Evolutionary conservation across 1,284 basidiomycete species (phyloP).

Genomic region (Microbotryomycetes sp.): DNA sequence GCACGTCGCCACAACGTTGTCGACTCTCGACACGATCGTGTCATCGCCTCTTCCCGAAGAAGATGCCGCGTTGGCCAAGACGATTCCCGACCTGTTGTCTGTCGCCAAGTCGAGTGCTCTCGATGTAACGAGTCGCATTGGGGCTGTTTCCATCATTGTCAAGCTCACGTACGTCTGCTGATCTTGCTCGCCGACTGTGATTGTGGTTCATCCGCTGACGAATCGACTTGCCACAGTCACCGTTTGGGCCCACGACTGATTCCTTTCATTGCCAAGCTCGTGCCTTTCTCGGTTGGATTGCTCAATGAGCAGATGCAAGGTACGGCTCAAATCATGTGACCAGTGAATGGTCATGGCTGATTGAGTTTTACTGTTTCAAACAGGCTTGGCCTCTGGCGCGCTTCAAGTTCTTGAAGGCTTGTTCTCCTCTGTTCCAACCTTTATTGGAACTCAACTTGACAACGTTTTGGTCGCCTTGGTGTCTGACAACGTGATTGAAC

Average conservation of each 20-base stretch:
- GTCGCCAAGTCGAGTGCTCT: slow-evolving; percentile 46
- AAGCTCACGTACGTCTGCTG: slow-evolving; percentile 53
- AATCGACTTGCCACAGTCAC: slow-evolving; percentile 45
- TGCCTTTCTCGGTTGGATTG: slow-evolving; percentile 53
- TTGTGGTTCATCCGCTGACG: neutral
- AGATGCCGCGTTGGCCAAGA: slow-evolving; percentile 55
- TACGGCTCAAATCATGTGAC: slow-evolving; percentile 13
- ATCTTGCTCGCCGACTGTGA: neutral
- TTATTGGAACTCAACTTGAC: slow-evolving; percentile 45
- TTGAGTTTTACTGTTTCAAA: neutral
- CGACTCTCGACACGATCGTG: slow-evolving; percentile 56
- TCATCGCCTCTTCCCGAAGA: slow-evolving; percentile 58
- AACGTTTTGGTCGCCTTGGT: slow-evolving; percentile 42
- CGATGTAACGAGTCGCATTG: slow-evolving; percentile 35
- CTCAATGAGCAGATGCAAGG: slow-evolving; percentile 48
- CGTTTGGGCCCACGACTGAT: slow-evolving; percentile 80
- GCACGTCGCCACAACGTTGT: slow-evolving; percentile 29
- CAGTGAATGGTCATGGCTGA: neutral
- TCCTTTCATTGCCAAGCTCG: slow-evolving; percentile 68
- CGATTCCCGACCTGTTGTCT: slow-evolving; percentile 55
- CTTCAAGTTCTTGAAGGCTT: slow-evolving; percentile 33
- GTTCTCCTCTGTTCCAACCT: slow-evolving; percentile 44
- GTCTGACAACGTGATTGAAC: slow-evolving; percentile 33
- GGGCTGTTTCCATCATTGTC: slow-evolving; percentile 53
- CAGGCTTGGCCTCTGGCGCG: slow-evolving; percentile 18